These are phyloP conservation scores for Termitomyces sp. DNA, from an alignment of 768 basidiomycete genomes.

Conservation along the genomic window DNA sequence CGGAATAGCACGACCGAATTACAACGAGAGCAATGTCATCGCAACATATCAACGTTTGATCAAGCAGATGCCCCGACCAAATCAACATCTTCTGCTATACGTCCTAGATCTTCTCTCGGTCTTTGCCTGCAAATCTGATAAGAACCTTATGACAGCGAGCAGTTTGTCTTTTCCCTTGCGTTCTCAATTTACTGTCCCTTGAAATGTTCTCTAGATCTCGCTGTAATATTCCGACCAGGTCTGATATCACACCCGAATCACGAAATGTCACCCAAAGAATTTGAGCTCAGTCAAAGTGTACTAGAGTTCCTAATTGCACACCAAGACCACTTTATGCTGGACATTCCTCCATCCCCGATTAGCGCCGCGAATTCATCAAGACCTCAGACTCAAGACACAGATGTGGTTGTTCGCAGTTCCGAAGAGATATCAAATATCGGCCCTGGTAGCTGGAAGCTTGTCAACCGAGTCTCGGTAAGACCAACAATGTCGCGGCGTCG, in stretches of 20 bases:
- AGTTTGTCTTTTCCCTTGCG: constrained; percentile 52
- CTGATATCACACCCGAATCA: constrained; percentile 87
- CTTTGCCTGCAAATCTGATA: constrained; percentile 86
- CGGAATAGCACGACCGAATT: constrained; percentile 57
- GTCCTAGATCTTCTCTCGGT: constrained; percentile 95
- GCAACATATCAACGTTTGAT: constrained; percentile 83
- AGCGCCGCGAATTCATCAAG: constrained; percentile 9
- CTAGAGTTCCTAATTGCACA: constrained; percentile 96
- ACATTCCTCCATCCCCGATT: constrained; percentile 68
- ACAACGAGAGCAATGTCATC: constrained; percentile 70
- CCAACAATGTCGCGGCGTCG: constrained; percentile 50
- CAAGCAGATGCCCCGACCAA: constrained; percentile 76
- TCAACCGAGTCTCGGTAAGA: constrained; percentile 28
- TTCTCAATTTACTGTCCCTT: not conserved
- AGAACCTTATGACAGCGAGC: constrained; percentile 93
- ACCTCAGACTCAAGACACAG: constrained; percentile 31
- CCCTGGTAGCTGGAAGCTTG: constrained; percentile 52
- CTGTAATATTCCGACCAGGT: constrained; percentile 96
- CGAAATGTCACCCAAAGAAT: constrained; percentile 82
- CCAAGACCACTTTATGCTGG: constrained; percentile 93
- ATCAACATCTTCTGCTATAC: constrained; percentile 95
- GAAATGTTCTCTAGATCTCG: constrained; percentile 61
- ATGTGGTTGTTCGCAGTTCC: constrained; percentile 40
- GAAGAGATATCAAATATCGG: constrained; percentile 41
- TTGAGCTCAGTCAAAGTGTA: constrained; percentile 83